A percentile compares a stretch with the other conserved stretches of the same genome.
phyloP scores from a whole-genome alignment of 768 basidiomycete species.

The Rubroboletus satanas region DNA sequence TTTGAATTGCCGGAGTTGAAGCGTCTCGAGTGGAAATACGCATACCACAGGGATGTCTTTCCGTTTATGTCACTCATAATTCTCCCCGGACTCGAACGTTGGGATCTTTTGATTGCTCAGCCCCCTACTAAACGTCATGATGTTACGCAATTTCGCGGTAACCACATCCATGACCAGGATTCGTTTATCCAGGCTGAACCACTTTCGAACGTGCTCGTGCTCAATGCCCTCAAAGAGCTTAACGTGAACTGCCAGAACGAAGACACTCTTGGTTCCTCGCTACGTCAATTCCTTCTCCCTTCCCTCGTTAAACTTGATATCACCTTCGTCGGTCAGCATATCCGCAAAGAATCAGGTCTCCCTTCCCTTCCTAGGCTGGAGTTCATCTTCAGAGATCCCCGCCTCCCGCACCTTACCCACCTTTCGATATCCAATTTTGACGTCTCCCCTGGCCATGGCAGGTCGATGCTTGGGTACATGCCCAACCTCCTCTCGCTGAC shows the following conservation, averaged over 20 bases:
- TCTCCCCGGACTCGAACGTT: slow-evolving; percentile 39
- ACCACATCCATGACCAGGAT: slow-evolving; percentile 29
- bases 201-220: slow-evolving; percentile 27
- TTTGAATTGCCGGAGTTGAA: slow-evolving; percentile 39
- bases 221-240: slow-evolving; percentile 37
- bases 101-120: slow-evolving; percentile 44
- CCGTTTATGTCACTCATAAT: slow-evolving; percentile 41
- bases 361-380: slow-evolving; percentile 46
- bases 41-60: slow-evolving; percentile 40
- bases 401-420: slow-evolving; percentile 46
- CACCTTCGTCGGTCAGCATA: slow-evolving; percentile 34
- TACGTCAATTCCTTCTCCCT: slow-evolving; percentile 45
- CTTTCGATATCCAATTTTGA: slow-evolving; percentile 48
- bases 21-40: slow-evolving; percentile 47
- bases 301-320: slow-evolving; percentile 44
- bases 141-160: slow-evolving; percentile 27
- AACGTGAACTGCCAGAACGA: slow-evolving; percentile 40
- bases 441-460: slow-evolving; percentile 37
- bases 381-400: slow-evolving; percentile 54
- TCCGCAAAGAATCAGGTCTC: slow-evolving; percentile 17
- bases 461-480: slow-evolving; percentile 48
- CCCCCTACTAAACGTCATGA: slow-evolving; percentile 28
- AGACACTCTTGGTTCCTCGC: slow-evolving; percentile 35
- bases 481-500: slow-evolving; percentile 46
- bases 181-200: slow-evolving; percentile 28